A percentile compares a stretch with the other conserved stretches of the same genome.
phyloP scores from a whole-genome alignment of 2,329 filamentous ascomycete species.

The Arthrobotrys sinensis region DNA sequence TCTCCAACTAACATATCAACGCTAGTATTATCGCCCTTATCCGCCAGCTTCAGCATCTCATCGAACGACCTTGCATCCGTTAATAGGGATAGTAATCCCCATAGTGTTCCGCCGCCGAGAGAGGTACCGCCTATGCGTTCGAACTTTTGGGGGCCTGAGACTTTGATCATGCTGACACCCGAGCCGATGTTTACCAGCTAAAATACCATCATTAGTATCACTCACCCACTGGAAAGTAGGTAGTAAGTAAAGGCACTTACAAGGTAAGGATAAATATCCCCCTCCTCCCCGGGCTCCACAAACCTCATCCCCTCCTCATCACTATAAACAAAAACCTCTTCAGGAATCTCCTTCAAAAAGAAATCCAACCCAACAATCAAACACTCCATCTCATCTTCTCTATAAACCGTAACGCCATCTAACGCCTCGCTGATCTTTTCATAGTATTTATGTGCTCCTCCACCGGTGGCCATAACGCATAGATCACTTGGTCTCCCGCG shows the following conservation, averaged over 20 bases:
- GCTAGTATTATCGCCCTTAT: slow-evolving; percentile 88
- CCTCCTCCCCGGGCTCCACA: slow-evolving; percentile 75
- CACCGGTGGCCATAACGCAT: slow-evolving; percentile 95
- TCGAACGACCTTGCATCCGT: slow-evolving; percentile 97
- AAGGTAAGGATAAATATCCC: slow-evolving; percentile 94
- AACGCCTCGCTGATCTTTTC: slow-evolving; percentile 87
- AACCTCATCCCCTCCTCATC: slow-evolving; percentile 93
- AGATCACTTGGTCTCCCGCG: slow-evolving; percentile 80
- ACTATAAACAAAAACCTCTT: slow-evolving; percentile 97
- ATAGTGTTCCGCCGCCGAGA: slow-evolving; percentile 95
- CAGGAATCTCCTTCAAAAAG: slow-evolving; percentile 83
- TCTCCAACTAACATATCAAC: slow-evolving; percentile 98
- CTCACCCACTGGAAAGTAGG: neutral
- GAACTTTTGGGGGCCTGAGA: slow-evolving; percentile 87
- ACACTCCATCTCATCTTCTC: slow-evolving; percentile 99
- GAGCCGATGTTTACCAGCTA: slow-evolving; percentile 95
- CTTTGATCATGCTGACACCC: slow-evolving; percentile 96
- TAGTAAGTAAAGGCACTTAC: slow-evolving; percentile 30
- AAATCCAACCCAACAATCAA: slow-evolving; percentile 82
- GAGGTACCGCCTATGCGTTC: slow-evolving; percentile 87
- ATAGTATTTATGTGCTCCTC: slow-evolving; percentile 97
- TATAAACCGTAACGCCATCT: slow-evolving; percentile 83
- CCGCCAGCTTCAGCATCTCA: slow-evolving; percentile 88
- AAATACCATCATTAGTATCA: neutral
- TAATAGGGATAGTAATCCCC: slow-evolving; percentile 91